These are phyloP conservation scores for Rhizopogon roseolus DNA, from an alignment of 768 basidiomycete genomes.

Conservation along the genomic window DNA sequence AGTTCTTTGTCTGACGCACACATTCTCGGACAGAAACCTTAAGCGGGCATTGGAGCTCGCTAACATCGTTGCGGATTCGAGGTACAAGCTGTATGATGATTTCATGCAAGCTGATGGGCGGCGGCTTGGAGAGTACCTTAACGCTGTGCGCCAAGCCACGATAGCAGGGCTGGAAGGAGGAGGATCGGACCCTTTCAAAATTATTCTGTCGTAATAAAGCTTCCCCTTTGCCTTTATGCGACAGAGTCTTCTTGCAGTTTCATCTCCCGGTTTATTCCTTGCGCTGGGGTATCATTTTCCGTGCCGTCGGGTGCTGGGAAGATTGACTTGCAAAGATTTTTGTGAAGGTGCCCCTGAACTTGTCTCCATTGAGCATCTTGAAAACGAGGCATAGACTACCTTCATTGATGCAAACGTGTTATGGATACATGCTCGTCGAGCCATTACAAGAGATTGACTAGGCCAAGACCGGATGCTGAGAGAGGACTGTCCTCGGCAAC, in stretches of 20 bases:
- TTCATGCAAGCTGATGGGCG: conserved; percentile 61
- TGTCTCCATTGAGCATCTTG: conserved; percentile 52
- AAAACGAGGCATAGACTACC: conserved; percentile 67
- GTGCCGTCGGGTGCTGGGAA: conserved; percentile 56
- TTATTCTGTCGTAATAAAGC: conserved; percentile 22
- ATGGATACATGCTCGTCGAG: too few relatives aligned
- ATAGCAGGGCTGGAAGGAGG: conserved; percentile 69
- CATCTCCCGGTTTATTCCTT: too few relatives aligned
- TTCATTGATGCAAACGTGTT: conserved; percentile 59
- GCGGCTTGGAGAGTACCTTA: conserved; percentile 68
- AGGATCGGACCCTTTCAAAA: conserved; percentile 72
- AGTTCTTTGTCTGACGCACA: background rate
- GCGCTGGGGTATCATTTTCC: background rate
- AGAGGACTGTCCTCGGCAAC: conserved; percentile 58
- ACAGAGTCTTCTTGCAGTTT: background rate
- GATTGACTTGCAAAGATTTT: conserved; percentile 59
- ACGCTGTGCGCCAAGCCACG: conserved; percentile 65
- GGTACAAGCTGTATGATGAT: conserved; percentile 81
- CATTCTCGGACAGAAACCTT: conserved; percentile 51
- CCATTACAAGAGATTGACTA: conserved; percentile 41
- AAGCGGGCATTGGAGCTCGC: conserved; percentile 70
- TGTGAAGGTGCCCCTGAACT: conserved; percentile 45
- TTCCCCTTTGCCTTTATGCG: background rate
- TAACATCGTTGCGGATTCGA: conserved; percentile 85
- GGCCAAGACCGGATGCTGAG: conserved; percentile 68